Base-by-base conservation (phyloP, 2,329 filamentous ascomycete genomes). In the Elsinoe ampelina region DNA sequence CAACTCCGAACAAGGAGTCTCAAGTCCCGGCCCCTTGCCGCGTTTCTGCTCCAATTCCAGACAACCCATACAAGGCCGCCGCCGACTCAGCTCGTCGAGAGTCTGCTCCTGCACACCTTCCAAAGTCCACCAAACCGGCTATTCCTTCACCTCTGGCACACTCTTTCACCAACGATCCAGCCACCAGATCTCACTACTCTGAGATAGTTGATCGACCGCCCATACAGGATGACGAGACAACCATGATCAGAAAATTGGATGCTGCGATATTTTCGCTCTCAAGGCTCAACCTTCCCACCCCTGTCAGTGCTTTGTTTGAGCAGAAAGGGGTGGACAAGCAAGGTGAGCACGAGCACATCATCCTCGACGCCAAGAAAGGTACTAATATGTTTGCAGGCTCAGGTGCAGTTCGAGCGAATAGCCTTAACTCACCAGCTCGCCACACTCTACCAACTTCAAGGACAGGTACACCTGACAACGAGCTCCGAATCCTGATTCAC, bases 211-310 rank as follows among this genome's bases (percentile, higher is more conserved):
- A 52, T 26, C 26, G 48, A 39, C 32, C 48, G 7, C 48, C 48
- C 30, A 34, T 52, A 7, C 32, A 52, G 17, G 48, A 52, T 19
- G 48, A 52, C 32, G 52, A 55, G 22, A 12, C 45, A 8, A 45
- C 42, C n/a, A 45, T 55, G 19, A 38, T 58, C 22, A 56, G n/a
- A 20, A 61, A 59, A 41, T 38, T 61, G 5, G 38, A 58, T 11
- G 39, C 20, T 12, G 59, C 57, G 5, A 58, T 57, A 26, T 50
- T 55, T 17, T 48, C 57, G 39, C 41, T 60, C 4, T 10, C 17
- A 30, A n/a, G 39, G 11, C 50, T 60, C 32, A 57, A 36, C 34
- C 57, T 58, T 3, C 54, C 59, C 8, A 20, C 52, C 3, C 36
- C 35, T 38, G 12, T 19, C 15, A 34, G 32, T 35, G 13, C 48